A percentile compares a stretch with the other conserved stretches of the same genome.
Evolutionary conservation across 1,284 basidiomycete genomes (phyloP).

Genomic region (Butyriboletus appendiculatus): DNA sequence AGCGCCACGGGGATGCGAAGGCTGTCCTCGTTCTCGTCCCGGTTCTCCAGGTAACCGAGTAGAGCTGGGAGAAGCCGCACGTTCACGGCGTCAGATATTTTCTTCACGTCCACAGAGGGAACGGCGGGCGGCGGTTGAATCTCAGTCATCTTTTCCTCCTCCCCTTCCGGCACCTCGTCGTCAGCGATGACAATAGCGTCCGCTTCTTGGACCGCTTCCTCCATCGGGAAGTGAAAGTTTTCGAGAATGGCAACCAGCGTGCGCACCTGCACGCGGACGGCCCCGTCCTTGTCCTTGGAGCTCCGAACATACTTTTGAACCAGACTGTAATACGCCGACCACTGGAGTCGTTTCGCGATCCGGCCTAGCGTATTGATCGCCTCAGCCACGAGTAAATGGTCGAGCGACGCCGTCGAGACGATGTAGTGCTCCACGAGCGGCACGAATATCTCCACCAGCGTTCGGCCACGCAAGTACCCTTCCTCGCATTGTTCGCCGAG

Average conservation of each 20-base stretch:
- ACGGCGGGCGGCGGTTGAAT: constrained; percentile 13
- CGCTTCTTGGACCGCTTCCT: constrained; percentile 43
- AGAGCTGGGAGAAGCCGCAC: constrained; percentile 75
- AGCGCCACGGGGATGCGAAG: constrained; percentile 88
- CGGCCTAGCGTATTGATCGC: constrained; percentile 79
- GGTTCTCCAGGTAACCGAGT: constrained; percentile 77
- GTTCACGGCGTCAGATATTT: constrained; percentile 80
- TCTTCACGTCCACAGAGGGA: constrained; percentile 35
- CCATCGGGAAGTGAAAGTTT: constrained; percentile 91
- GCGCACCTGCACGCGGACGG: constrained; percentile 86
- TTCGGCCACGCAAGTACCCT: constrained; percentile 69
- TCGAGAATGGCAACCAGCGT: constrained; percentile 86
- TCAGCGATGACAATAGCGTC: constrained; percentile 32
- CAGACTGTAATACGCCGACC: constrained; percentile 85
- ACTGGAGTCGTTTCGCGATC: constrained; percentile 74
- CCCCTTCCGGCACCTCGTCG: constrained; percentile 32
- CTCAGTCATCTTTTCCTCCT: constrained; percentile 31
- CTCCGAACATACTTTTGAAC: constrained; percentile 84
- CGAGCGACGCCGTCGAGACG: constrained; percentile 64
- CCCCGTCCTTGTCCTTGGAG: constrained; percentile 69
- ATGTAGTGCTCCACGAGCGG: constrained; percentile 89
- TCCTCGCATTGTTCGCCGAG: constrained; percentile 82
- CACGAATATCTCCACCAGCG: constrained; percentile 82
- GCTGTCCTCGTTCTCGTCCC: constrained; percentile 83
- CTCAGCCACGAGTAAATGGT: constrained; percentile 93